Conservation (phyloP, 129 eudicot genomes). For the Deinandra increscens region DNA sequence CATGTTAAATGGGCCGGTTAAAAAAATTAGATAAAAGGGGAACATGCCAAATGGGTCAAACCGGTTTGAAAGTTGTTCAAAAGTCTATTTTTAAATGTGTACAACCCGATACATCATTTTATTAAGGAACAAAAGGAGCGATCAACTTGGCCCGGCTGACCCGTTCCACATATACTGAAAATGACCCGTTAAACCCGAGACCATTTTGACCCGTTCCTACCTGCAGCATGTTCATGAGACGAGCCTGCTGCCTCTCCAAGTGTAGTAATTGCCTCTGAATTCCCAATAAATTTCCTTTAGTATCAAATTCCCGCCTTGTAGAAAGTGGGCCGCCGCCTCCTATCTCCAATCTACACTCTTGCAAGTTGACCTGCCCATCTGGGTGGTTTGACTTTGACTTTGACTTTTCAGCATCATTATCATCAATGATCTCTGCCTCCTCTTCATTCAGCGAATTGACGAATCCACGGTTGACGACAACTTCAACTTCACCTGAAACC, state of each 20-base stretch:
- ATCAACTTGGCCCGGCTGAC: too few relatives aligned
- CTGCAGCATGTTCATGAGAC: slow-evolving; percentile 93
- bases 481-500: slow-evolving; percentile 84
- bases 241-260: slow-evolving; percentile 77
- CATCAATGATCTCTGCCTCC: slow-evolving; percentile 30
- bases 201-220: slow-evolving; percentile 8
- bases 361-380: slow-evolving; percentile 37
- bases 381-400: slow-evolving; percentile 31
- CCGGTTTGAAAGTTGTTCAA: neutral
- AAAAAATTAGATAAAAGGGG: neutral
- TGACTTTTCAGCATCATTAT: slow-evolving; percentile 36
- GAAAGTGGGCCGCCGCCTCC: slow-evolving; percentile 28
- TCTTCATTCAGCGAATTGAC: slow-evolving; percentile 44
- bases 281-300: slow-evolving; percentile 67
- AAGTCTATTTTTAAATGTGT: neutral
- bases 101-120: neutral
- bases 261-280: slow-evolving; percentile 84
- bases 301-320: slow-evolving; percentile 48
- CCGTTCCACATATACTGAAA: neutral
- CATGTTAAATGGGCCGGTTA: neutral
- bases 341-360: slow-evolving; percentile 35
- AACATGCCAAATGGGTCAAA: neutral
- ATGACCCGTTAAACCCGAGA: neutral
- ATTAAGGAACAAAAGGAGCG: neutral
- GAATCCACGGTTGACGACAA: slow-evolving; percentile 62